Base-by-base conservation (phyloP, 1,139 yeast species). In the Sugiyamaella castrensis region DNA sequence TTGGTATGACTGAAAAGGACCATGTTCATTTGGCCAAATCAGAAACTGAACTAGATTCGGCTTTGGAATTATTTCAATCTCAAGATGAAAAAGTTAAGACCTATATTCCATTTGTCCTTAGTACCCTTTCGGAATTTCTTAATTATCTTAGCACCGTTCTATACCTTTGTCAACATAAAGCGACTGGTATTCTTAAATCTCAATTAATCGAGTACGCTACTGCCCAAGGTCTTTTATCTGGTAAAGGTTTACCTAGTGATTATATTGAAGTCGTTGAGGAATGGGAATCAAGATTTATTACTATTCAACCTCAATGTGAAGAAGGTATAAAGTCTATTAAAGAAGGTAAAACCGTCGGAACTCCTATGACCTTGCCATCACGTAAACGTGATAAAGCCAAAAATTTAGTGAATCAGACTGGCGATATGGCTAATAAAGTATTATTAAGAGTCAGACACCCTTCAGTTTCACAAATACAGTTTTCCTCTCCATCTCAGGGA, bases 91-190 rank as follows among this genome's bases (percentile, higher is more conserved):
- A 72, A 53, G 62, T 74, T 29, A 69, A 71, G 52, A 56, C 70
- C 5, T 58, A 70, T 2, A 66, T 80, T 19, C 85, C 85, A 1
- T 76, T 73, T 51, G 66, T 75, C 3, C 62, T 77, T 44, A 62
- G 70, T 7, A 68, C 73, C 37, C 62, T 80, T 50, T 80, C 80
- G 31, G 84, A 80, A 60, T 79, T 79, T 54, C 65, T 80, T 12
- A 66, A 67, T 45, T 77, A 66, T 5, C 56, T 69, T 42, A 59
- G 71, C 1, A 50, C 70, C 19, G 58, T 59, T 36, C 48, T 69
- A 32, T 66, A 62, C 39, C 52, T 63, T 46, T 59, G 65, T 5
- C 63, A 67, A 47, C 53, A 62, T 34, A 51, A 56, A 29, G 55
- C 64, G 11, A 47, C 59, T 39, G 59, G 62, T 44, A 54, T 61